A percentile compares a stretch with the other conserved stretches of the same genome.
These are phyloP conservation scores for Pichia exigua DNA, from an alignment of 805 yeast genomes.

Conservation along the genomic window DNA sequence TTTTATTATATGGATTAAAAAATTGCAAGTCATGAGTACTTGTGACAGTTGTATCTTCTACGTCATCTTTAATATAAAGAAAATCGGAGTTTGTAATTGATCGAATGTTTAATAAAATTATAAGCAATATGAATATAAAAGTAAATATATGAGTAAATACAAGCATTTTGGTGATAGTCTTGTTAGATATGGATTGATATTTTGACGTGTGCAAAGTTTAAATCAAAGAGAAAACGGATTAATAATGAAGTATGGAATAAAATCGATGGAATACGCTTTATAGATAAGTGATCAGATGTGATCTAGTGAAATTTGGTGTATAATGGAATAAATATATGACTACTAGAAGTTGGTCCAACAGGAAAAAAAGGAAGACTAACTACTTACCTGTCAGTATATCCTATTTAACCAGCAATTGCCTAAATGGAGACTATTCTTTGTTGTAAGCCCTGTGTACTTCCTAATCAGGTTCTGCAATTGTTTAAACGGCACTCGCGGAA, in stretches of 20 bases:
- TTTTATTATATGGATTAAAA: background rate
- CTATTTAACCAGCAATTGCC: background rate
- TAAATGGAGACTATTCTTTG: background rate
- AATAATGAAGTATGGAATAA: too few relatives aligned
- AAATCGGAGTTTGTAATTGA: background rate
- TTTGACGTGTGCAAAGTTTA: background rate
- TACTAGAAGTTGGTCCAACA: background rate
- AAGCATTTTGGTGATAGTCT: slow-evolving; percentile 1
- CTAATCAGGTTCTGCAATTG: background rate
- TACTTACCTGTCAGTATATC: background rate
- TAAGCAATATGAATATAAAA: background rate
- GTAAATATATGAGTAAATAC: background rate
- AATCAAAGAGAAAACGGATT: background rate
- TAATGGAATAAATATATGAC: background rate
- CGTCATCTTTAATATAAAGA: background rate
- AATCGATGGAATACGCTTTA: background rate
- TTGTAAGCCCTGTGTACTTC: background rate
- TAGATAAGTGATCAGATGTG: background rate
- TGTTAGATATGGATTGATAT: too few relatives aligned
- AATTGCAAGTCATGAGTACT: background rate
- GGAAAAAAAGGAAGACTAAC: background rate
- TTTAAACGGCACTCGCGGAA: background rate
- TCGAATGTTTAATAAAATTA: slow-evolving; percentile 3
- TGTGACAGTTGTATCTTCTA: background rate
- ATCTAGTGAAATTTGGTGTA: too few relatives aligned